Evolutionary conservation across 2,329 filamentous ascomycete species (phyloP), one percentile per base, ranked within the genome.

Genomic region (Botrytis fabae): DNA sequence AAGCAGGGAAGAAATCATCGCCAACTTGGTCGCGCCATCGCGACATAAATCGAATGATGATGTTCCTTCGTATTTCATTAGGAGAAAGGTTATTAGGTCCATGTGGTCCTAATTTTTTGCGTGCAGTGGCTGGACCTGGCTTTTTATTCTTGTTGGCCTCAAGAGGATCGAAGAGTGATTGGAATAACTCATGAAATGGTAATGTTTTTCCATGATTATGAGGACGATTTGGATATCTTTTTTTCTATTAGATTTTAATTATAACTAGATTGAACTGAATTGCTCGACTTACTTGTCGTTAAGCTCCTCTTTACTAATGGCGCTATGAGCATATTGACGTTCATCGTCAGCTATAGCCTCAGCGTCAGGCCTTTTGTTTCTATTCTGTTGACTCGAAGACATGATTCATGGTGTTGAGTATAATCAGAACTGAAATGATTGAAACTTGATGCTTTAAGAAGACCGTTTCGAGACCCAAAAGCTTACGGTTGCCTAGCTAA

Each of bases 11-110:
- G 78, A 99, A 93, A 82, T 99, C 96, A 77, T 93, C 85, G 40
- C 96, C 96, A 35, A 98, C 95, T 75, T 97, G 91, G 72, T 90
- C 89, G 57, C 95, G 89, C 96, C 96, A 99, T 81, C 90, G 88
- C 22, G 88, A 87, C 77, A 99, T 93, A 84, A 97, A 99, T 12
- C 91, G 87, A 72, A 95, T 89, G 76, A 99, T 94, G 76, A 98
- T 92, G 78, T 90, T 89, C 0, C 92, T 89, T 54, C 94, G 90
- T 75, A 92, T 88, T 81, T 98, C 94, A 76, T 95, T 90, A 0
- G 93, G 91, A 5, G 90, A 91, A 14, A 89, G 84, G 70, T 87
- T 89, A 8, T 64, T 76, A 83, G 84, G 82, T 14, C 90, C 89
- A 76, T 89, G 85, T 0, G 89, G 87, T 44, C 69, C 69, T 42